Conservation (phyloP, 225 moss, liverwort and hornwort species). For the Antitrichia curtipendula region DNA sequence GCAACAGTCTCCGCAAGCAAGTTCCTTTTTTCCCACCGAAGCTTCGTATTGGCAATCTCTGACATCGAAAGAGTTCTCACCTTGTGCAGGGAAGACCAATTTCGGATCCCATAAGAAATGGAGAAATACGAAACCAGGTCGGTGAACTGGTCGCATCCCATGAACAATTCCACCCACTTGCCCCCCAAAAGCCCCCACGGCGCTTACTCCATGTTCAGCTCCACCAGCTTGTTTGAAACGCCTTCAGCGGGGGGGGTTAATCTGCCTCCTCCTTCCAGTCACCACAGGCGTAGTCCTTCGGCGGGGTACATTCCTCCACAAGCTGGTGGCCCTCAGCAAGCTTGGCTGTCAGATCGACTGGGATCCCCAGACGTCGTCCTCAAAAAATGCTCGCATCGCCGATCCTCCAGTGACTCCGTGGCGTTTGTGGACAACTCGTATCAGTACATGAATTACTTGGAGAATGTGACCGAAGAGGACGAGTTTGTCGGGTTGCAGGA, state of each 20-base stretch:
- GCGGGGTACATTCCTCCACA: conserved; percentile 44
- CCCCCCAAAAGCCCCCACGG: conserved; percentile 80
- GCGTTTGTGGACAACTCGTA: conserved; percentile 74
- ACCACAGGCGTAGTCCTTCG: conserved; percentile 76
- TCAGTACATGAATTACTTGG: conserved; percentile 51
- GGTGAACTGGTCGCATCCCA: conserved; percentile 92
- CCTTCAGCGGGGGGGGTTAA: neutral
- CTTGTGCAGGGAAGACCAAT: neutral
- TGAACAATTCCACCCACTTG: conserved; percentile 89
- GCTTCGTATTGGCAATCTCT: neutral
- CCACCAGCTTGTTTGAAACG: conserved; percentile 55
- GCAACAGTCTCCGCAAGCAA: neutral
- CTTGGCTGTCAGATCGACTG: conserved; percentile 64
- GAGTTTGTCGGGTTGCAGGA: conserved; percentile 28
- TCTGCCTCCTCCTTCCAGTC: conserved; percentile 1
- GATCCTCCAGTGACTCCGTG: conserved; percentile 86
- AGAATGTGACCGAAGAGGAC: conserved; percentile 70
- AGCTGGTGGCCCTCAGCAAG: conserved; percentile 24
- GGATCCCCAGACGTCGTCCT: conserved; percentile 50
- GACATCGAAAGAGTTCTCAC: neutral
- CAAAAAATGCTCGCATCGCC: conserved; percentile 76
- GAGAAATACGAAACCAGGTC: conserved; percentile 46
- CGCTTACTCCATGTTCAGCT: conserved; percentile 44
- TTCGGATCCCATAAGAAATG: neutral
- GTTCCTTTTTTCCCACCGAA: neutral